Evolutionary conservation across 257 asterid species (phyloP), one percentile per base, ranked within the genome.

Genomic region (Gentiana straminea): DNA sequence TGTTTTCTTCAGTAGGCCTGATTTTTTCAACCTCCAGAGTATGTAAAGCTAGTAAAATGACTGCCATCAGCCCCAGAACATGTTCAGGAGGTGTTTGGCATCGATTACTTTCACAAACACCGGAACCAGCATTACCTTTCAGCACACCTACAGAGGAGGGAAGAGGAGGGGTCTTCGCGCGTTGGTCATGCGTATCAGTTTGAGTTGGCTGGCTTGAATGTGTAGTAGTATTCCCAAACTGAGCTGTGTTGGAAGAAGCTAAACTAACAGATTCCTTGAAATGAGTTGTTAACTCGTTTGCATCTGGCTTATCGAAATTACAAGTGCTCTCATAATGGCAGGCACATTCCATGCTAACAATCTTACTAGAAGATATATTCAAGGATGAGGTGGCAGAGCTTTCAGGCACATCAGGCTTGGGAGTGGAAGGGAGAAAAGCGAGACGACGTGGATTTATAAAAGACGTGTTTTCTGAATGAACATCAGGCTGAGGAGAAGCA

Each of bases 1-100:
- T 78, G 50, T 79, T 76, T 62, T 61, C 76, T 74, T 78, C 81
- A 8, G 70, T 73, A 3, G 89, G 89, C 8, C 57, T 52, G 62
- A 76, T 69, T 69, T 71, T 76, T 77, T 81, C 86, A 43, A 61
- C 59, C 68, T 69, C 74, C 50, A 76, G 71, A 62, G 72, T 69
- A 52, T 71, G 57, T 65, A 81, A 66, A 6, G 81, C 79, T 54
- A 74, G 72, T 39, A 76, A 46, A 13, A 73, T 55, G 5, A 76
- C 78, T 60, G 70, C 71, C 52, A 68, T 61, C 58, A 64, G 77
- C 61, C 77, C 71, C 50, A 69, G 72, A 5, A 55, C 75, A 56
- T 67, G 57, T 53, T 69, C 69, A 44, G 69, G 51, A 11, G 59
- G 64, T 24, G 55, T 51, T 15, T 49, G 68, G 58, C 37, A 7